Percentiles rank a stretch among this genome's conserved stretches.
Evolutionary conservation across 805 yeast genomes (phyloP).

Genomic region (Metschnikowia similis): DNA sequence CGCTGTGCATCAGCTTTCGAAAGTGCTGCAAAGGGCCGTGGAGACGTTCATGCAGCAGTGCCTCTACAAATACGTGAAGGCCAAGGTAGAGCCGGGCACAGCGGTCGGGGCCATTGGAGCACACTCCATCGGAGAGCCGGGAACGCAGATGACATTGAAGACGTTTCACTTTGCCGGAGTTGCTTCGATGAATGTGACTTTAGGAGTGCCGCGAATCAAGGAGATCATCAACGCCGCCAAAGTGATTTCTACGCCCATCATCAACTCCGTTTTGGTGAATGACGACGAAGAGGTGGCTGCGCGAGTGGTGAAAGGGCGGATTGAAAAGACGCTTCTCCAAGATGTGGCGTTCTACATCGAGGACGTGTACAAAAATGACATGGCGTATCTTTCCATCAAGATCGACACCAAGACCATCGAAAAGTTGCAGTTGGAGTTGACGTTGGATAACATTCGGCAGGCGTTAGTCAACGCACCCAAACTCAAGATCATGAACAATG

Average conservation of each 20-base stretch:
- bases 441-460: constrained; percentile 76
- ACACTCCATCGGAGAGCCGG: constrained; percentile 97
- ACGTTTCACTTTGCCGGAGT: constrained; percentile 99
- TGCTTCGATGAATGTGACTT: constrained; percentile 90
- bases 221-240: constrained; percentile 98
- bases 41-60: constrained; percentile 69
- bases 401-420: constrained; percentile 83
- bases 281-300: constrained; percentile 96
- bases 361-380: constrained; percentile 82
- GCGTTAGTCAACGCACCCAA: constrained; percentile 86
- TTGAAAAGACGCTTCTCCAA: constrained; percentile 83
- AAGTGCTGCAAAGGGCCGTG: constrained; percentile 60
- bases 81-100: constrained; percentile 97
- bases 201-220: constrained; percentile 96
- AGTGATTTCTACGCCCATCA: constrained; percentile 91
- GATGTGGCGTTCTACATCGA: constrained; percentile 89
- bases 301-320: constrained; percentile 94
- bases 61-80: constrained; percentile 74
- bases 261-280: constrained; percentile 88
- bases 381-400: constrained; percentile 75
- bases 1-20: constrained; percentile 60
- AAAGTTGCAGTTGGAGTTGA: constrained; percentile 82
- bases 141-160: constrained; percentile 95
- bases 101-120: constrained; percentile 99
- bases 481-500: constrained; percentile 71